These are phyloP conservation scores for Diaporthe longicolla DNA, from an alignment of 2,329 filamentous ascomycete genomes.

Conservation along the genomic window DNA sequence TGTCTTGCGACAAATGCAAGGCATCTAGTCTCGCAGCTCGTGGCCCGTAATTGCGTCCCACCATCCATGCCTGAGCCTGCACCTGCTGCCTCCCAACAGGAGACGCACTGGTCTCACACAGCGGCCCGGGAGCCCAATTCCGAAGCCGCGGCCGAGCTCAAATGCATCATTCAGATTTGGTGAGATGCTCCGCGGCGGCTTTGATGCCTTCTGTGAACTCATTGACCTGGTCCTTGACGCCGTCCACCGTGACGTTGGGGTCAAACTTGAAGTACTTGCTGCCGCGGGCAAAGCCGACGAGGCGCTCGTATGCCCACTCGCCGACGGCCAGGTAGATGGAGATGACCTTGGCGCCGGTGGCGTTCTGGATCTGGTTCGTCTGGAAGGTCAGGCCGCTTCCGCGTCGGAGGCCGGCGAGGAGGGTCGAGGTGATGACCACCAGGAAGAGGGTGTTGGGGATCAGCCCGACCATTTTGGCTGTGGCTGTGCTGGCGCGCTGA, in stretches of 20 bases:
- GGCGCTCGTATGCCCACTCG: slow-evolving; percentile 40
- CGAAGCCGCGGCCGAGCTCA: background rate
- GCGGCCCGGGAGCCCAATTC: background rate
- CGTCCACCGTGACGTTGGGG: slow-evolving; percentile 40
- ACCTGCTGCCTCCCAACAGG: too few species aligned
- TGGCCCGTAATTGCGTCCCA: too few species aligned
- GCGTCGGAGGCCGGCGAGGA: slow-evolving; percentile 42
- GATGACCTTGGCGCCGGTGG: slow-evolving; percentile 27
- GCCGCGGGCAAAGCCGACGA: slow-evolving; percentile 39
- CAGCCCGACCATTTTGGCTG: slow-evolving; percentile 39
- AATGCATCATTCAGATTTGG: background rate
- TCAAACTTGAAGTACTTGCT: slow-evolving; percentile 41
- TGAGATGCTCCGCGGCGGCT: slow-evolving; percentile 34
- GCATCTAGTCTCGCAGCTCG: too few species aligned
- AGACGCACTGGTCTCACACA: background rate
- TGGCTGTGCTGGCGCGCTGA: background rate
- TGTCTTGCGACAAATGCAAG: background rate
- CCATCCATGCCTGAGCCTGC: background rate
- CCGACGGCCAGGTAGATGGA: slow-evolving; percentile 39
- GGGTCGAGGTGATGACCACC: slow-evolving; percentile 41
- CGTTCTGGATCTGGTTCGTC: slow-evolving; percentile 38
- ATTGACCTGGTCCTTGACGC: slow-evolving; percentile 41
- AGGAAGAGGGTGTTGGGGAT: slow-evolving; percentile 42
- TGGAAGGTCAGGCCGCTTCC: slow-evolving; percentile 42
- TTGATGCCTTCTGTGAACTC: slow-evolving; percentile 42